Evolutionary conservation across 305 asterid species (phyloP), one percentile per base, ranked within the genome.

Genomic region (Fraxinus paxiana): DNA sequence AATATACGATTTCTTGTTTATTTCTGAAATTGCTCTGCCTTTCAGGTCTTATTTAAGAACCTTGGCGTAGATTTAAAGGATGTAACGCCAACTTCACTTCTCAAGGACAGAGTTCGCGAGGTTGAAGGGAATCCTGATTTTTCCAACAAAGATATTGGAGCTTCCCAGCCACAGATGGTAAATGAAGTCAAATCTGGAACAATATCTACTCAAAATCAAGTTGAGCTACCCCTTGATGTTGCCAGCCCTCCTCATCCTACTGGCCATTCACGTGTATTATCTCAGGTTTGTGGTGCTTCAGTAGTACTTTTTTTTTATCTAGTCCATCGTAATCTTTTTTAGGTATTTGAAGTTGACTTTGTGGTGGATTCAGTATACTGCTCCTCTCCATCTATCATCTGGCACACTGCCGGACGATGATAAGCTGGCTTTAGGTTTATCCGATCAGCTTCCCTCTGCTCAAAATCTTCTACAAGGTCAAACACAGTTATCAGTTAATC

Each of bases 51-150:
- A 78, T 95, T 93, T 91, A 97, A 93, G 92, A 91, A 89, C 91
- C 92, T 97, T 77, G 88, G 95, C 41, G 97, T 93, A 67, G 99
- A 94, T 86, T 88, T 95, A 79, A 97, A 97, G 86, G 97, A 91
- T 76, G 99, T 97, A 17, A 82, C 87, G 51, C 95, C 98, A 73
- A 86, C 97, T 70, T 90, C 98, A 80, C 96, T 92, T 78, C 98
- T 94, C 77, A 92, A 87, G 86, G 97, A 94, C 79, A 87, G 84
- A 80, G 89, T 90, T 63, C 90, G 99, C 75, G 98, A 92, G 86
- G 88, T 95, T 81, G 99, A 94, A 81, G 98, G 98, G 59, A 94
- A 97, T 83, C 99, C 99, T 24, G 99, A 97, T 92, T 97, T 97
- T 89, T 97, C 98, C 73, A 92, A 85, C 83, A 97, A 97, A 69